Percentiles rank a stretch among this genome's conserved stretches.
Evolutionary conservation across 164 flowering plant genomes (phyloP).

Genomic region (Nelumbo lutea): DNA sequence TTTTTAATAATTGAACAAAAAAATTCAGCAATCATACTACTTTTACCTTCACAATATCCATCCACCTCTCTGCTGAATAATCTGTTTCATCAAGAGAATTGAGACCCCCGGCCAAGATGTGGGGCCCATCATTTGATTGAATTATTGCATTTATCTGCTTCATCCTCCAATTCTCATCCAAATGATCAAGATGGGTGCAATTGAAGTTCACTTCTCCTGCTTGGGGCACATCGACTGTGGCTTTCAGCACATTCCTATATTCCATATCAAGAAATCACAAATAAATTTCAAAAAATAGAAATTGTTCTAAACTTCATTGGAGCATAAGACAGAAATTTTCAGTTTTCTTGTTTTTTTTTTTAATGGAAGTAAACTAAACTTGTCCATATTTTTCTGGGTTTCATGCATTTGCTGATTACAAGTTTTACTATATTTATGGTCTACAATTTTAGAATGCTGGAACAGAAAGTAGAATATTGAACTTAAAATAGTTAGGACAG

Average conservation of each 20-base stretch:
- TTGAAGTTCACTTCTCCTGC: constrained; percentile 73
- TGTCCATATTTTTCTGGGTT: not conserved
- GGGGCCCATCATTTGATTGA: constrained; percentile 52
- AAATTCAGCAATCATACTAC: not conserved
- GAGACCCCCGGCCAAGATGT: constrained; percentile 86
- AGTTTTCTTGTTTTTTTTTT: not conserved
- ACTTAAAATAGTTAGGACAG: not conserved
- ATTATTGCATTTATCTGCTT: constrained; percentile 84
- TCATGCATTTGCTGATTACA: not conserved
- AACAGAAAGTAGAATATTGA: not conserved
- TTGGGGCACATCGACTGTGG: constrained; percentile 73
- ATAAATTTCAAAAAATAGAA: not conserved
- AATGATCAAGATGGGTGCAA: constrained; percentile 90
- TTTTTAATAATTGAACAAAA: not conserved
- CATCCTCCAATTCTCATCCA: constrained; percentile 95
- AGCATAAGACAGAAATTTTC: not conserved
- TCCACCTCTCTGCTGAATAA: constrained; percentile 87
- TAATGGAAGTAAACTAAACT: not conserved
- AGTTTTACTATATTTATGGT: not conserved
- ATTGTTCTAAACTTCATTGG: not conserved
- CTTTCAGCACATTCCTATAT: constrained; percentile 83
- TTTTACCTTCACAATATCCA: constrained; percentile 80
- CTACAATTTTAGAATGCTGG: not conserved
- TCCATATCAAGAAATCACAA: not conserved
- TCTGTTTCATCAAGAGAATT: constrained; percentile 89